Evolutionary conservation across 345 rosid genomes (phyloP), one percentile per base, ranked within the genome.

Genomic region (Combretum micranthum): DNA sequence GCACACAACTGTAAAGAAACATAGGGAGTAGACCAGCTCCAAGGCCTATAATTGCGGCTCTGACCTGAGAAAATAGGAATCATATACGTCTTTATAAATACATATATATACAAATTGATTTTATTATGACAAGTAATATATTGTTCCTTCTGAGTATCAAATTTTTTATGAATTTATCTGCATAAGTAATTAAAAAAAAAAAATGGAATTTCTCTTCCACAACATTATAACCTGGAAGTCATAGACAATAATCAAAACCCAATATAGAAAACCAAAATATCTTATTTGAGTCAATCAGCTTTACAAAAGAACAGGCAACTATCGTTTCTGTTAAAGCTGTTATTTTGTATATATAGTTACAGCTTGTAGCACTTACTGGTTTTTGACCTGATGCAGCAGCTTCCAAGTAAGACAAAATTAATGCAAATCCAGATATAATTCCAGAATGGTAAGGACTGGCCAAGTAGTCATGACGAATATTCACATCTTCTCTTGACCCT

Each of bases 11-110:
- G 65, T 77, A 83, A 63, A 92, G 95, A 80, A 88, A 88, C 96
- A 88, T 89, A 50, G 98, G 98, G 72, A 92, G 88, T 55, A 92
- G 66, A 57, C 98, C 97, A 13, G 98, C 98, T 56, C 97, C 98
- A 65, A 92, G 95, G 76, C 97, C 98, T 52, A 92, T 69, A 51
- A 92, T 72, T 64, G 85, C 88, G 56, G 85, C 75, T 71, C 79
- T 86, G 61, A 83, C 89, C 93, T 90, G 79, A 68, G 42, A 17
- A 20, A 25, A 23, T 61, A 50, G 37, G 2, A 60, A 19, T 26
- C 19, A 60, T 13, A 44, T 48, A 26, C 32, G 37, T 13, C 9
- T 32, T 32, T 32, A 32, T 26, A 19, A 44, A 48, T 8, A 37
- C 11, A 17, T 47, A 50, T 60, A 20, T 51, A 22, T 20, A 49